Percentiles rank a stretch among this genome's conserved stretches.
phyloP scores from a whole-genome alignment of 2,329 filamentous ascomycete species.

The Botryotinia convoluta region DNA sequence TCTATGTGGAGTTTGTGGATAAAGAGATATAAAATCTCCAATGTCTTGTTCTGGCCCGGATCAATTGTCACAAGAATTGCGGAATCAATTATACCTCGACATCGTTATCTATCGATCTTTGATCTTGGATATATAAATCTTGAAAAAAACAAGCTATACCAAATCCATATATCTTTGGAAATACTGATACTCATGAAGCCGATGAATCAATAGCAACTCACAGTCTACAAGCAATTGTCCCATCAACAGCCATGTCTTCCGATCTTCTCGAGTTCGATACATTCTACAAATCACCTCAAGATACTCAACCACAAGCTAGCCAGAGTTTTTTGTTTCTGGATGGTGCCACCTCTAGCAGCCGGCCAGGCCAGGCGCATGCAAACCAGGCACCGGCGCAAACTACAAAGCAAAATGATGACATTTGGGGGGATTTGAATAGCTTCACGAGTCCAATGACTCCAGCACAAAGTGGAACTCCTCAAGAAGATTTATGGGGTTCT shows the following conservation, averaged over 20 bases:
- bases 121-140: neutral
- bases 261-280: conserved; percentile 63
- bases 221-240: neutral
- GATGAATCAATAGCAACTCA: conserved; percentile 1
- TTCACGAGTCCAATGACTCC: conserved; percentile 23
- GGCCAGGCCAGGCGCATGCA: conserved; percentile 26
- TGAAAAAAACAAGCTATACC: neutral
- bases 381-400: conserved; percentile 2
- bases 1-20: neutral
- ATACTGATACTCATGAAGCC: conserved; percentile 5
- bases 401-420: conserved; percentile 24
- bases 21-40: neutral
- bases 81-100: neutral
- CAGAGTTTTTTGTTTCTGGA: conserved; percentile 32
- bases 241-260: conserved; percentile 53
- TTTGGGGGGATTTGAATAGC: conserved; percentile 31
- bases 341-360: conserved; percentile 14
- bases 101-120: neutral
- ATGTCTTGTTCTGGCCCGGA: neutral
- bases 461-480: conserved; percentile 14
- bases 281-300: conserved; percentile 42
- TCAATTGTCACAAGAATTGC: neutral
- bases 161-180: too few relatives aligned
- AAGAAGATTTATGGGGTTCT: conserved; percentile 36
- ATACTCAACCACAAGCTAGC: conserved; percentile 32